phyloP scores from a whole-genome alignment of 1,284 basidiomycete genomes.

The Bjerkandera adusta region DNA sequence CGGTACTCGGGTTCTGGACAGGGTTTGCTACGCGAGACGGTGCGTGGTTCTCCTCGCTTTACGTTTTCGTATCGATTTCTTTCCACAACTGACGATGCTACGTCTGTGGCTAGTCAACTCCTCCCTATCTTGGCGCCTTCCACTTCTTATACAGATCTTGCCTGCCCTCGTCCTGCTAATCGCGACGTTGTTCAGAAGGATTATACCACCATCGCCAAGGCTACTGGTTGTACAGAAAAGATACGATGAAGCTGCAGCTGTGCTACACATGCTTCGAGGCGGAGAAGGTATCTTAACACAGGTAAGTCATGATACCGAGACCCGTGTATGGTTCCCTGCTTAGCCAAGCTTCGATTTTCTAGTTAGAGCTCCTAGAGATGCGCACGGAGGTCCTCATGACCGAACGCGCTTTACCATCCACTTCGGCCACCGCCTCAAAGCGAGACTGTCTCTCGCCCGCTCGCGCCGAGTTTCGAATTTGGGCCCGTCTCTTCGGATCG shows the following conservation, averaged over 20 bases:
- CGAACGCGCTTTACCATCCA: conserved; percentile 25
- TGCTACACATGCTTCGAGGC: conserved; percentile 52
- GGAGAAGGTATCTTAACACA: conserved; percentile 51
- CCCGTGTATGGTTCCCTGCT: too few species aligned
- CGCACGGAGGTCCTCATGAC: conserved; percentile 57
- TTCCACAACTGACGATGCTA: too few species aligned
- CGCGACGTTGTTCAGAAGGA: conserved; percentile 46
- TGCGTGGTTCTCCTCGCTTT: too few species aligned
- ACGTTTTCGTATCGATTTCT: too few species aligned
- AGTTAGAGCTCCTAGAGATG: conserved; percentile 77
- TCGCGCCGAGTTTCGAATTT: conserved; percentile 42
- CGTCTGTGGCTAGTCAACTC: conserved; percentile 45
- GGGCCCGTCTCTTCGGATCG: conserved; percentile 52
- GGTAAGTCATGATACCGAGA: conserved; percentile 33
- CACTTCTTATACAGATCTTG: conserved; percentile 68
- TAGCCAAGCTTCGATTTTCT: conserved; percentile 8
- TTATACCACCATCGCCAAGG: conserved; percentile 71
- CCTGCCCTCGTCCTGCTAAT: conserved; percentile 66
- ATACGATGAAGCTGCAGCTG: conserved; percentile 36
- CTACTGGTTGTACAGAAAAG: conserved; percentile 58
- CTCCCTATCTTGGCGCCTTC: conserved; percentile 73
- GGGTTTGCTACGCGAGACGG: conserved; percentile 70
- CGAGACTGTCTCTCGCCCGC: conserved; percentile 9
- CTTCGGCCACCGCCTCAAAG: not conserved
- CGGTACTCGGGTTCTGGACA: conserved; percentile 79